phyloP scores from a whole-genome alignment of 1,284 basidiomycete species.

The Somion occarium region DNA sequence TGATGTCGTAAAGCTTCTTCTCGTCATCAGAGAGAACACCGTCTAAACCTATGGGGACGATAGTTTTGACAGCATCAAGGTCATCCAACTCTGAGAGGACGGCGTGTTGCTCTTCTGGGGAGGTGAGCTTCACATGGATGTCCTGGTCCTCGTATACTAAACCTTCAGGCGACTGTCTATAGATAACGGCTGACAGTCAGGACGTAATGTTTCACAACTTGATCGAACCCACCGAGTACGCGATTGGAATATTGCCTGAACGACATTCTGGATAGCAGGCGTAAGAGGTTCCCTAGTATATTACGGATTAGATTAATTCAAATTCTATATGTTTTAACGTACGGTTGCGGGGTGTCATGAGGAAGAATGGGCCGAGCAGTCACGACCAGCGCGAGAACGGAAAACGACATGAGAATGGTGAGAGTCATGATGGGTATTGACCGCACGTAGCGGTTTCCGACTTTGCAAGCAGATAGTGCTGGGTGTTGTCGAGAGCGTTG shows the following conservation, averaged over 20 bases:
- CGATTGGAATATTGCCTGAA: constrained; percentile 35
- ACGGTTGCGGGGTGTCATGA: constrained; percentile 22
- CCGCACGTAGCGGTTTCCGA: not conserved
- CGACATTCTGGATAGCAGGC: constrained; percentile 27
- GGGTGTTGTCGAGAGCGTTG: not conserved
- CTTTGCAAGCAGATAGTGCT: not conserved
- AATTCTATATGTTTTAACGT: constrained; percentile 11
- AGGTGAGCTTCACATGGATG: constrained; percentile 27
- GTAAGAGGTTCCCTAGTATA: constrained; percentile 18
- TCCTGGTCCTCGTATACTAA: constrained; percentile 14
- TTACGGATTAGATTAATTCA: not conserved
- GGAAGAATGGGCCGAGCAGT: constrained; percentile 35
- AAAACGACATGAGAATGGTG: constrained; percentile 36
- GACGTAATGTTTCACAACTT: not conserved
- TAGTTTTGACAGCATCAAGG: constrained; percentile 29
- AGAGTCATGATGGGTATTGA: constrained; percentile 30
- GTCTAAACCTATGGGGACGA: constrained; percentile 27
- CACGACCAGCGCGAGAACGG: constrained; percentile 42
- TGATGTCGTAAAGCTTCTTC: constrained; percentile 28
- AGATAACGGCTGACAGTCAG: not conserved
- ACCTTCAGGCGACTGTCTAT: constrained; percentile 19
- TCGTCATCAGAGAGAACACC: constrained; percentile 28
- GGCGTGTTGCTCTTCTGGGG: constrained; percentile 27
- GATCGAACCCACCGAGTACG: constrained; percentile 13
- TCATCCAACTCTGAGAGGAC: constrained; percentile 28